Evolutionary conservation across 129 eudicot species (phyloP).

Genomic region (Sambucus nigra): DNA sequence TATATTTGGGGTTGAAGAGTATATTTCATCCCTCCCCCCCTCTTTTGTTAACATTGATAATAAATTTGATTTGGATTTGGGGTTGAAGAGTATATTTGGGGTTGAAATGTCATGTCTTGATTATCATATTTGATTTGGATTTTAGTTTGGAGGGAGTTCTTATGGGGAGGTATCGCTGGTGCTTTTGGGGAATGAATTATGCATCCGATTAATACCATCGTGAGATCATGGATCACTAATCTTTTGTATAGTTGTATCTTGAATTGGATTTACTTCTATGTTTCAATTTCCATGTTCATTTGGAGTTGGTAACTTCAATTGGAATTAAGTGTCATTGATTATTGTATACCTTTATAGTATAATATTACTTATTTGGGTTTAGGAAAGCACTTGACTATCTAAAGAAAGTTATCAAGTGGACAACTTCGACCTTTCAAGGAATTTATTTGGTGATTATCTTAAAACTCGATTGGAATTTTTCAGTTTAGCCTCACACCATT

Average conservation of each 20-base stretch:
- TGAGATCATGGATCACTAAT: constrained; percentile 41
- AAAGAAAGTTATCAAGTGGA: no score
- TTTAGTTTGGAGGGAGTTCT: constrained; percentile 86
- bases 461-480: no score
- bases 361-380: not conserved
- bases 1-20: no score
- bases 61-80: no score
- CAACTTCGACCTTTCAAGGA: no score
- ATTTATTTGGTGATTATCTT: no score
- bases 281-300: not conserved
- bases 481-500: no score
- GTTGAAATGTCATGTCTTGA: constrained; percentile 1
- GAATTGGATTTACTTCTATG: not conserved
- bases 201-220: constrained; percentile 94
- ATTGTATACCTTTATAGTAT: not conserved
- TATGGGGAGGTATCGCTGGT: constrained; percentile 88
- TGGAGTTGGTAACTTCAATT: not conserved
- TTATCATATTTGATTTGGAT: constrained; percentile 6
- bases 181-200: constrained; percentile 95
- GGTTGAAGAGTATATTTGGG: no score
- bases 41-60: no score
- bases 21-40: no score
- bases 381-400: no score
- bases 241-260: not conserved
- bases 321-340: not conserved